Evolutionary conservation across 352 stramenopile genomes (phyloP).

Genomic region (Phytophthora melonis): DNA sequence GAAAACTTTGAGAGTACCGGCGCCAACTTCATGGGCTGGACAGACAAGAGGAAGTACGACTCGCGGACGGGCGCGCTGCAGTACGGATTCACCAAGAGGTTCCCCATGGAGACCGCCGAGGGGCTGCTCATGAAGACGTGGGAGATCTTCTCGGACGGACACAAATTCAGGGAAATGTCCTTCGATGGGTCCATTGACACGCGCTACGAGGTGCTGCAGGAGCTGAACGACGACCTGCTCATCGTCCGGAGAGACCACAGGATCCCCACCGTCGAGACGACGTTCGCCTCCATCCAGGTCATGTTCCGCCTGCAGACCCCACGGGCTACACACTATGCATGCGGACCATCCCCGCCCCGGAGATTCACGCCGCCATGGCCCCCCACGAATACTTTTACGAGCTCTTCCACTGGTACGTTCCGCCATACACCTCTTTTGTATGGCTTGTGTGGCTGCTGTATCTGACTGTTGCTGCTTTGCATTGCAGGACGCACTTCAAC

Average conservation of each 20-base stretch:
- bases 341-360: conserved; percentile 66
- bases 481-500: conserved; percentile 70
- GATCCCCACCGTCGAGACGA: conserved; percentile 55
- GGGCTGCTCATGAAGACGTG: conserved; percentile 52
- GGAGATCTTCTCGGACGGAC: conserved; percentile 53
- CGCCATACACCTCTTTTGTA: too few species aligned
- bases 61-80: conserved; percentile 43
- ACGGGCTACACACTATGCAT: conserved; percentile 70
- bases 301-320: conserved; percentile 72
- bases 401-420: conserved; percentile 63
- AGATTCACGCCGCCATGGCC: conserved; percentile 54
- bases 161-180: conserved; percentile 55
- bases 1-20: conserved; percentile 48
- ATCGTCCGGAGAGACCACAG: conserved; percentile 68
- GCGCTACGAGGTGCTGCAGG: conserved; percentile 62
- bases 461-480: neutral
- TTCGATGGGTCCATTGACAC: conserved; percentile 62
- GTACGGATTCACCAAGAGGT: conserved; percentile 71
- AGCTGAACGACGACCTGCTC: conserved; percentile 66
- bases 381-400: conserved; percentile 71
- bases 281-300: conserved; percentile 65
- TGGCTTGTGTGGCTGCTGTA: too few species aligned
- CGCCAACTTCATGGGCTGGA: conserved; percentile 66
- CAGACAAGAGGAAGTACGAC: conserved; percentile 49
- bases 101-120: conserved; percentile 42